Base-by-base conservation (phyloP, 352 stramenopile genomes). In the Pythium phragmitis region DNA sequence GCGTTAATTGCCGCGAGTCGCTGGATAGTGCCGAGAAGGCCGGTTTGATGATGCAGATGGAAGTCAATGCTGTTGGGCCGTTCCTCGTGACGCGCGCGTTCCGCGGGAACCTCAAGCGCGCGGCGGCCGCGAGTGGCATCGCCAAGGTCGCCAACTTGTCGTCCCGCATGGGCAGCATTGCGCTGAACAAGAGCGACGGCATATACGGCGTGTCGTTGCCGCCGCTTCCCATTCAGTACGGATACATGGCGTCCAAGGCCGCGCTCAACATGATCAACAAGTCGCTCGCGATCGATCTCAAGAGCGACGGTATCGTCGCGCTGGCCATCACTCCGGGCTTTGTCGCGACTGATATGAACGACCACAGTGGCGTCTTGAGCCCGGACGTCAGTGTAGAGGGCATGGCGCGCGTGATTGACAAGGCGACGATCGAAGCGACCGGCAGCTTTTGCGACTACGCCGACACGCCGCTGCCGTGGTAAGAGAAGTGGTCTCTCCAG, bases 261-360 rank as follows among this genome's bases (percentile, higher is more conserved):
- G 85, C 82, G 16, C 63, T 89, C 33, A 94, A 94, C 68, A 87
- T 80, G 72, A 52, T 88, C 43, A 85, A 70, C 58, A 68, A 66
- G 53, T 70, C 46, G 26, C 49, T 90, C 33, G 59, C 73, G n/a
- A 50, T 77, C 1, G 77, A 90, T 28, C 64, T 88, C 1, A 70
- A 76, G 59, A 30, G 48, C 16, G 60, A 83, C 37, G 76, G 72
- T 7, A 79, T 90, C 45, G 51, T 48, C 0, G 56, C 68, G 8
- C 42, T 88, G 13, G 63, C 82, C n/a, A 21, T 83, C 19, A 69
- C 82, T 39, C 79, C 81, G 5, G 81, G 81, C 11, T 83, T 77
- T 48, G 79, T 90, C n/a, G 56, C 42, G 45, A 91, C 82, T 16
- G 79, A 74, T 11, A 89, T 91, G 63, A 74, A 79, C 11, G 66